These are phyloP conservation scores for Penicillium desertorum DNA, from an alignment of 495 filamentous ascomycete species.

Conservation along the genomic window DNA sequence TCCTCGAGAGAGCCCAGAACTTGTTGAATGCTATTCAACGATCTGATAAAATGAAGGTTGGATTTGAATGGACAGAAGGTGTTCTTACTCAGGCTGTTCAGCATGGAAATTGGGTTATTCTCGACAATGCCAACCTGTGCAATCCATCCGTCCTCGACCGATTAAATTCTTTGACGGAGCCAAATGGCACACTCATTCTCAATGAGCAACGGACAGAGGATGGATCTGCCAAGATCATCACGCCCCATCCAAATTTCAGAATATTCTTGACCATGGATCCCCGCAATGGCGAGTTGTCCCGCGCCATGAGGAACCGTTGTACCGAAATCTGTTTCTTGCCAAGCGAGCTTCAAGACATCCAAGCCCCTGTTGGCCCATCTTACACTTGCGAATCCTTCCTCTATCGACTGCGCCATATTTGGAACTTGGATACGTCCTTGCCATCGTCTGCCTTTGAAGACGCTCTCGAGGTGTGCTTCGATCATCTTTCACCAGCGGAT, in stretches of 20 bases:
- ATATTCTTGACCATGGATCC: constrained; percentile 95
- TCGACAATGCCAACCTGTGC: constrained; percentile 97
- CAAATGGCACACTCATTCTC: constrained; percentile 80
- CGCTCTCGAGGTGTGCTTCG: constrained; percentile 45
- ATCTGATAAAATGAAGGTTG: constrained; percentile 61
- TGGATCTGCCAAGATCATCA: constrained; percentile 76
- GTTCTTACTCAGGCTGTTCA: constrained; percentile 83
- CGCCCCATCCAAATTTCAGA: constrained; percentile 82
- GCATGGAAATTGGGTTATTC: constrained; percentile 84
- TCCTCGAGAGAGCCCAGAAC: constrained; percentile 35
- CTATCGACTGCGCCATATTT: constrained; percentile 51
- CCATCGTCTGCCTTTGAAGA: constrained; percentile 20
- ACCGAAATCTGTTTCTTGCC: constrained; percentile 78
- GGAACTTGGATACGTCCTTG: constrained; percentile 31
- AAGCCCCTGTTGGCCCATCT: constrained; percentile 28
- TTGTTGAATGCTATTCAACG: constrained; percentile 45
- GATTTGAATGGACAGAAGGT: constrained; percentile 96
- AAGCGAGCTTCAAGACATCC: constrained; percentile 25
- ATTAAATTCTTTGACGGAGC: constrained; percentile 91
- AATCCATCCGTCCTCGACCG: constrained; percentile 92
- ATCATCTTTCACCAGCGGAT: constrained; percentile 57
- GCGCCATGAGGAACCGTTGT: constrained; percentile 94
- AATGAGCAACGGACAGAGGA: constrained; percentile 85
- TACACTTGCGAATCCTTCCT: constrained; percentile 51
- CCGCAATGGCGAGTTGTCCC: constrained; percentile 86